Evolutionary conservation across 192 early-diverging fungal species (phyloP).

Genomic region (Entomortierella lignicola): DNA sequence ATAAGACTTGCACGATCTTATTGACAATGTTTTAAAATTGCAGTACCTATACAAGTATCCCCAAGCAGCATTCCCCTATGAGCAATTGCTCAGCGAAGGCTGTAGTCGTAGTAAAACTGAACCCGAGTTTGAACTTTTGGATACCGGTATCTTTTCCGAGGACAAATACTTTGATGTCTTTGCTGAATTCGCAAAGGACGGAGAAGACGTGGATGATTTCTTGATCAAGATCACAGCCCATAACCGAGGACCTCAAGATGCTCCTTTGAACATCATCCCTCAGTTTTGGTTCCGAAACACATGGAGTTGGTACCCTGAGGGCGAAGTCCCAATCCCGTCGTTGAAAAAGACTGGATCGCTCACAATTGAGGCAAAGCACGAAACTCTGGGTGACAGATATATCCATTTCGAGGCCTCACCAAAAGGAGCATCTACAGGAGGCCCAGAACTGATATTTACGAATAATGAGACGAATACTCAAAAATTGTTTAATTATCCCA

Average conservation of each 20-base stretch:
- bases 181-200: slow-evolving; percentile 50
- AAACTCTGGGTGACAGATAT: slow-evolving; percentile 24
- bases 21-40: neutral
- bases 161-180: slow-evolving; percentile 56
- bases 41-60: slow-evolving; percentile 53
- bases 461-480: slow-evolving; percentile 63
- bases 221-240: slow-evolving; percentile 50
- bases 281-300: slow-evolving; percentile 51
- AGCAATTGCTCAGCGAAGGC: slow-evolving; percentile 28
- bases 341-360: slow-evolving; percentile 17
- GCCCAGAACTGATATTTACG: slow-evolving; percentile 56
- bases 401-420: slow-evolving; percentile 23
- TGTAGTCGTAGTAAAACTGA: slow-evolving; percentile 7
- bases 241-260: slow-evolving; percentile 37
- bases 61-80: slow-evolving; percentile 46
- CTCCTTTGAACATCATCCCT: slow-evolving; percentile 29
- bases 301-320: slow-evolving; percentile 41
- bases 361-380: slow-evolving; percentile 24
- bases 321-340: slow-evolving; percentile 20
- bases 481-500: slow-evolving; percentile 51
- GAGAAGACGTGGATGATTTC: slow-evolving; percentile 35
- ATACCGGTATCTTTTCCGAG: slow-evolving; percentile 42
- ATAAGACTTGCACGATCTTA: neutral
- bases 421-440: neutral
- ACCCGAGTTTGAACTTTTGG: slow-evolving; percentile 40